These are phyloP conservation scores for Tagetes patula DNA, from an alignment of 129 eudicot genomes.

Conservation along the genomic window DNA sequence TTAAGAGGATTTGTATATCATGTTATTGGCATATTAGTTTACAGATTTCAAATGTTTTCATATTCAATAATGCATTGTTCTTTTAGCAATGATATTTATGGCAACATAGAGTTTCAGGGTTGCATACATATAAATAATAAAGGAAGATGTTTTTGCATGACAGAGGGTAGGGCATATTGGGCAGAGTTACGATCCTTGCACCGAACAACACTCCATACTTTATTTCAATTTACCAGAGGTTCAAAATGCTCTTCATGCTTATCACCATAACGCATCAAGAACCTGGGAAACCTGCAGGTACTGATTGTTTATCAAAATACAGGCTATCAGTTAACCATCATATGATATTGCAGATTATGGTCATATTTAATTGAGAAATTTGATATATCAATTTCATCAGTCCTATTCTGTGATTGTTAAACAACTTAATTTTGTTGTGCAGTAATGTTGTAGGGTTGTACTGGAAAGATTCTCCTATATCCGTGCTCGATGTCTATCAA, in stretches of 20 bases:
- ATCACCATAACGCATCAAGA: constrained; percentile 34
- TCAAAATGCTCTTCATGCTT: constrained; percentile 86
- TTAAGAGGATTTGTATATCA: not conserved
- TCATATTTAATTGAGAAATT: not conserved
- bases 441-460: constrained; percentile 49
- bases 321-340: not conserved
- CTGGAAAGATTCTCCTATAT: constrained; percentile 85
- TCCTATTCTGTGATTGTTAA: constrained; percentile 15
- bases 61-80: not conserved
- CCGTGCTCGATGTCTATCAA: constrained; percentile 70
- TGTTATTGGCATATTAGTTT: not conserved
- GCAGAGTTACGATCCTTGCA: constrained; percentile 92
- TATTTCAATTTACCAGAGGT: constrained; percentile 95
- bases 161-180: constrained; percentile 64
- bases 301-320: constrained; percentile 8
- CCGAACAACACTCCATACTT: constrained; percentile 71
- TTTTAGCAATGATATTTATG: constrained; percentile 1
- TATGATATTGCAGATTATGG: not conserved
- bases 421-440: constrained; percentile 27
- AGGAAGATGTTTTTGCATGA: constrained; percentile 8
- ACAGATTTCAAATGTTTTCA: not conserved
- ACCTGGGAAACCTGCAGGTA: constrained; percentile 96
- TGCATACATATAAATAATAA: not conserved
- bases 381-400: not conserved
- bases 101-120: not conserved